Base-by-base conservation (phyloP, 2,329 filamentous ascomycete species). In the Pestalotiopsis sp. region DNA sequence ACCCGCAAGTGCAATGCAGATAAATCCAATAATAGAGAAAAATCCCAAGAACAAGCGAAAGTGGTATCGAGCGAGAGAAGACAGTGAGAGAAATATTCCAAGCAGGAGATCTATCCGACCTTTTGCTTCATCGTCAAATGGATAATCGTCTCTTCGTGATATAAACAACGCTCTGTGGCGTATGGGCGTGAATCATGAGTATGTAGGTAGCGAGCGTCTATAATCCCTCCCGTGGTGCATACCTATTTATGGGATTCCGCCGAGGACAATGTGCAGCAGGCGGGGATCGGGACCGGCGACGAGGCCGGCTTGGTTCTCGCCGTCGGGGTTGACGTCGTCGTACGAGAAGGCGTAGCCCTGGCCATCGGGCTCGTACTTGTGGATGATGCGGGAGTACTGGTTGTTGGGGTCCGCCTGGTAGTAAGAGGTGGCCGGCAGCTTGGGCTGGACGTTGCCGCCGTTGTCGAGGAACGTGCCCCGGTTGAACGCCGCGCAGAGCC, bases 341-440 rank as follows among this genome's bases (percentile, higher is more conserved):
- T 91, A 92, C 0, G 90, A 84, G 74, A 92, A 92, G 0, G 88
- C 86, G 75, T 92, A 92, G 0, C 90, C 90, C 59, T 83, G 80
- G 1, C 85, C 85, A 75, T 91, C 89, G 4, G 84, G 75, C 78
- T 91, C 88, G 64, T 87, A 83, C 49, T 84, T 78, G 77, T 92
- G 90, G 2, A 92, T 84, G 52, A 92, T 81, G 9, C 87, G 82
- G 38, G 86, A 81, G 75, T 91, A 92, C 75, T 91, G 89, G 73
- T 79, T 83, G 12, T 84, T 85, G 0, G 84, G 81, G 61, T 78
- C 71, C n/a, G 36, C 69, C 2, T 75, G 77, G 75, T 89, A 88
- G 77, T 87, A 88, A 31, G 69, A 68, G n/a, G 72, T 70, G 0
- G 77, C 70, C 4, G 72, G 66, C 0, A 83, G 69, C 6, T 77